Evolutionary conservation across 345 rosid species (phyloP), one percentile per base, ranked within the genome.

Genomic region (Eucalyptus caleyi): DNA sequence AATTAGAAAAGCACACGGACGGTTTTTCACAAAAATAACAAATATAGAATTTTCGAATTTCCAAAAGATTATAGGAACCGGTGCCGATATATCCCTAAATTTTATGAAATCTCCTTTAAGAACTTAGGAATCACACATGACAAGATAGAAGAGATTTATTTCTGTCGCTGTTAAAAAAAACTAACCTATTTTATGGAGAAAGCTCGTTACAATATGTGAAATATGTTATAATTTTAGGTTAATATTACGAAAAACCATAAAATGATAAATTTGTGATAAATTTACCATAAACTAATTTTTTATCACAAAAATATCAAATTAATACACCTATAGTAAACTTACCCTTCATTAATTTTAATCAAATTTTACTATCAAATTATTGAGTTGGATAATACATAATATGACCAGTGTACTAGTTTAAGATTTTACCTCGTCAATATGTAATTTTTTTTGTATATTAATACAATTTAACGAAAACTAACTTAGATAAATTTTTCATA

Each of bases 331-430:
- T 53, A 53, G 9, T 53, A 53, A 53, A 19, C 9, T 53, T 53
- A 53, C 59, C 59, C 5, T 53, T 2, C 11, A 7, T 53, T 53
- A 53, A 53, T 53, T 19, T 53, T 53, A 3, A 53, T 53, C 10
- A 53, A 7, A 53, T 53, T 0, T 53, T 19, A 53, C 10, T 19
- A 0, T 53, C 24, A 53, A 53, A 53, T 53, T 53, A 53, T 21
- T 19, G 2, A 53, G 26, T 53, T 21, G 0, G 1, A 53, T 53
- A 4, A 53, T 21, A 21, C 1, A 53, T 53, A 1, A 53, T 0
- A 8, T 19, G 2, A 21, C 24, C 0, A 53, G 1, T 8, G 0
- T 53, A 53, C 59, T 0, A 0, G 26, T 53, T 53, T 53, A 53
- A 53, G 11, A 2, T 21, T 53, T 53, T 53, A 53, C 26, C 59